Evolutionary conservation across 2,329 filamentous ascomycete species (phyloP).

Genomic region (Cercospora canescens): DNA sequence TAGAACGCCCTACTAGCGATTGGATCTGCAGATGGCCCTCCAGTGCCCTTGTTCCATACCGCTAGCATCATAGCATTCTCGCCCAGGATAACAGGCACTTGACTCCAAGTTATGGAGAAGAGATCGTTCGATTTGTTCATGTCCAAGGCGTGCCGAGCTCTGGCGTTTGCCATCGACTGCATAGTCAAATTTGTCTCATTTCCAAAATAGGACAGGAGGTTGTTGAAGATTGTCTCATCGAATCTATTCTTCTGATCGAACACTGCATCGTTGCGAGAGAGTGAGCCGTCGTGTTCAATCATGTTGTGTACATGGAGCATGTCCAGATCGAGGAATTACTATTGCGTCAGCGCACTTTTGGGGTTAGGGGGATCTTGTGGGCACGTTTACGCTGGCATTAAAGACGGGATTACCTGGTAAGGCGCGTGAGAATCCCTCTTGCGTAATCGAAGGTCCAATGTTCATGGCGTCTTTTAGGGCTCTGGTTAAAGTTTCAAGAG

Average conservation of each 20-base stretch:
- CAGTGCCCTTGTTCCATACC: neutral
- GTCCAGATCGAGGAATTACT: neutral
- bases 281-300: neutral
- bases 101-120: neutral
- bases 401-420: neutral
- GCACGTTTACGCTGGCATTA: neutral
- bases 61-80: neutral
- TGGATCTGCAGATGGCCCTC: neutral
- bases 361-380: neutral
- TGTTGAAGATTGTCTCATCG: neutral
- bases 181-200: neutral
- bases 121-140: neutral
- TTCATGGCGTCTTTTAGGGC: neutral
- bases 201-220: neutral
- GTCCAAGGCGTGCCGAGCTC: neutral
- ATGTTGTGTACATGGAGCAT: neutral
- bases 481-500: neutral
- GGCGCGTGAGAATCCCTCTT: neutral
- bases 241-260: neutral
- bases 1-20: neutral
- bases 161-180: neutral
- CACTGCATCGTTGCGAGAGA: neutral
- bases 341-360: neutral
- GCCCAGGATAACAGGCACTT: neutral
- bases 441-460: neutral